A percentile compares a stretch with the other conserved stretches of the same genome.
These are phyloP conservation scores for Eucalyptus sp. DNA, from an alignment of 345 rosid species.

Conservation along the genomic window DNA sequence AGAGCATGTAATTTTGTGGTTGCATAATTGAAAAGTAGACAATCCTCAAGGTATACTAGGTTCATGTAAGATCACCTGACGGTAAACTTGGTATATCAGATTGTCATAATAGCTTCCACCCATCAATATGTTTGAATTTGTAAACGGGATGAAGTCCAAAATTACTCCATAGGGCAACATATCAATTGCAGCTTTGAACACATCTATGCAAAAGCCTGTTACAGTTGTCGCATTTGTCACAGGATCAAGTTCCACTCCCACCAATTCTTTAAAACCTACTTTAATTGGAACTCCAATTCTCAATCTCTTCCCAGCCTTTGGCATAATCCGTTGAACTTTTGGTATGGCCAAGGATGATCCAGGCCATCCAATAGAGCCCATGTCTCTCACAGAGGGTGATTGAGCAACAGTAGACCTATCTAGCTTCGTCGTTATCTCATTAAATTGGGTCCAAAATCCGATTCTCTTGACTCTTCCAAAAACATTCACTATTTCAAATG, in stretches of 20 bases:
- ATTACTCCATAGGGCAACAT: background rate
- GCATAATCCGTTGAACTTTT: background rate
- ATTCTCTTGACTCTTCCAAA: too few relatives aligned
- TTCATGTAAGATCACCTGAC: background rate
- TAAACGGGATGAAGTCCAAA: background rate
- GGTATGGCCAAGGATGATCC: background rate
- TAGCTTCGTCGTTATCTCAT: background rate
- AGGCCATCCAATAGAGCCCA: background rate
- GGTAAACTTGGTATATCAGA: background rate
- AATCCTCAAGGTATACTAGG: background rate
- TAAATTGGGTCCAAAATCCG: conserved; percentile 7
- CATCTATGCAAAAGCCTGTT: background rate
- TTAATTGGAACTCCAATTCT: background rate
- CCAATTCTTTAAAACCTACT: background rate
- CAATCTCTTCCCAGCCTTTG: background rate
- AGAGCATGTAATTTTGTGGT: background rate
- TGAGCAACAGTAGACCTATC: background rate
- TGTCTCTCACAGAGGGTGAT: background rate
- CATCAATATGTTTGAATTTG: background rate
- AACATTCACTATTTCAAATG: too few relatives aligned
- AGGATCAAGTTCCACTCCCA: background rate
- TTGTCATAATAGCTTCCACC: background rate
- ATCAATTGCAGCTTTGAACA: background rate
- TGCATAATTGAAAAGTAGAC: background rate
- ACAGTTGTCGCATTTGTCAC: background rate